These are phyloP conservation scores for Saccharomycopsis microspora DNA, from an alignment of 805 yeast species.

Conservation along the genomic window DNA sequence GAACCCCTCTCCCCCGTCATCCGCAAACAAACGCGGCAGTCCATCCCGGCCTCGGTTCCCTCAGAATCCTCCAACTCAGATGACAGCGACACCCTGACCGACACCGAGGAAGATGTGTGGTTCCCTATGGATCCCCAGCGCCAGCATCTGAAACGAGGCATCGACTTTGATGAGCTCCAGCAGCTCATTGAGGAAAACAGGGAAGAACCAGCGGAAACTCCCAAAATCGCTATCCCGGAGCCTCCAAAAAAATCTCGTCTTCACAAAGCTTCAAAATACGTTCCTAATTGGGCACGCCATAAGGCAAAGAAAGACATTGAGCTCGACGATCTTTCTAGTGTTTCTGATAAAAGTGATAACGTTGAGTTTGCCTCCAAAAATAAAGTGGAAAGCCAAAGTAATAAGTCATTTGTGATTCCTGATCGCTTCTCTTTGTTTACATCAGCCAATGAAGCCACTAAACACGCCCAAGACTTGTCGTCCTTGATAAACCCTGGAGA, in stretches of 20 bases:
- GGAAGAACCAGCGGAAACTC: constrained; percentile 24
- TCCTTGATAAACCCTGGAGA: constrained; percentile 58
- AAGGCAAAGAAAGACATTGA: not conserved
- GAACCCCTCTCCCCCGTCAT: too few relatives aligned
- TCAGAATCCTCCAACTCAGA: constrained; percentile 39
- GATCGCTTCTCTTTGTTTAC: constrained; percentile 79
- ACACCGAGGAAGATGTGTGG: constrained; percentile 95
- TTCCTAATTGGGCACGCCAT: constrained; percentile 9
- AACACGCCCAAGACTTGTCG: constrained; percentile 82
- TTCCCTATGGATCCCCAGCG: constrained; percentile 74
- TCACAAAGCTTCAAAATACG: constrained; percentile 12
- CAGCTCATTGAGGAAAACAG: constrained; percentile 60
- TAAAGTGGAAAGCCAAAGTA: not conserved
- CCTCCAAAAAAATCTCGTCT: constrained; percentile 1
- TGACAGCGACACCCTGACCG: constrained; percentile 71
- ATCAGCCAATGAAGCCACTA: constrained; percentile 73
- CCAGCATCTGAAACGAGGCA: constrained; percentile 42
- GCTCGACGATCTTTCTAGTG: not conserved
- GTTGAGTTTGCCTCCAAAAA: not conserved
- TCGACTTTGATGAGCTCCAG: constrained; percentile 85
- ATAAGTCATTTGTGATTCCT: constrained; percentile 30
- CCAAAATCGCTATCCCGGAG: not conserved
- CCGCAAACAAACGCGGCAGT: not conserved
- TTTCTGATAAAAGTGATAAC: not conserved
- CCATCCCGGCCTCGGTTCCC: not conserved